Percentiles rank a stretch among this genome's conserved stretches.
Conservation (phyloP, 352 stramenopile species). For the Pythium insidiosum region DNA sequence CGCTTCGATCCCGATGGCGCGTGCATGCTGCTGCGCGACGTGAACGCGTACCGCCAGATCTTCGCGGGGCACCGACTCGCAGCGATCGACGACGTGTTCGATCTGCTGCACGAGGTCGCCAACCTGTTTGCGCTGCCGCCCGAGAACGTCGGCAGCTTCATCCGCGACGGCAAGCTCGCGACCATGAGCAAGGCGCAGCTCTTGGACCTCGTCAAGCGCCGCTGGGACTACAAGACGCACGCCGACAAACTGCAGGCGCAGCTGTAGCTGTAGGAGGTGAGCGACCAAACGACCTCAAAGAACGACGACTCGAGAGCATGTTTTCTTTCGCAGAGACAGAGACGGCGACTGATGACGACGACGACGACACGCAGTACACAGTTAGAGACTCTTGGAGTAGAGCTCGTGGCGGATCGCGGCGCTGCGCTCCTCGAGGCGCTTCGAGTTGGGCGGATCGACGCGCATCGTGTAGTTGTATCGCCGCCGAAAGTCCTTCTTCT, state of each 20-base stretch:
- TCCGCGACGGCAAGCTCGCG: conserved; percentile 65
- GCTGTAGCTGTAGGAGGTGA: too few relatives aligned
- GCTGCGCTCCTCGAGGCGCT: conserved; percentile 77
- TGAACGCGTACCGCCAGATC: conserved; percentile 64
- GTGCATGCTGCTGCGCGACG: conserved; percentile 72
- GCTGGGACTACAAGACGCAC: conserved; percentile 79
- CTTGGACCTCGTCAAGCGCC: conserved; percentile 60
- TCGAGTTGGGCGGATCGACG: conserved; percentile 80
- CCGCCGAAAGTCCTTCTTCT: conserved; percentile 88
- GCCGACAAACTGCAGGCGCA: conserved; percentile 59
- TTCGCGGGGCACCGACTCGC: conserved; percentile 38
- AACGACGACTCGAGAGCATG: too few relatives aligned
- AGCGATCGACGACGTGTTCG: conserved; percentile 57
- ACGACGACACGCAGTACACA: too few relatives aligned
- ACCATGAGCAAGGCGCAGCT: conserved; percentile 50
- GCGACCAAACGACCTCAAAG: too few relatives aligned
- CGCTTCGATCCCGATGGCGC: conserved; percentile 76
- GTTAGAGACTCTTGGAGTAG: conserved; percentile 82
- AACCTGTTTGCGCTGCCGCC: conserved; percentile 75
- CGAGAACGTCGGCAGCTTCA: conserved; percentile 69
- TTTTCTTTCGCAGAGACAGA: too few relatives aligned
- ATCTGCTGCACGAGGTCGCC: conserved; percentile 73
- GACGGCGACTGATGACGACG: too few relatives aligned
- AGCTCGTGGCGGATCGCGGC: conserved; percentile 74
- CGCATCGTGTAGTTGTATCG: conserved; percentile 88